These are phyloP conservation scores for Leccinum incarnatum DNA, from an alignment of 768 basidiomycete species.

Conservation along the genomic window DNA sequence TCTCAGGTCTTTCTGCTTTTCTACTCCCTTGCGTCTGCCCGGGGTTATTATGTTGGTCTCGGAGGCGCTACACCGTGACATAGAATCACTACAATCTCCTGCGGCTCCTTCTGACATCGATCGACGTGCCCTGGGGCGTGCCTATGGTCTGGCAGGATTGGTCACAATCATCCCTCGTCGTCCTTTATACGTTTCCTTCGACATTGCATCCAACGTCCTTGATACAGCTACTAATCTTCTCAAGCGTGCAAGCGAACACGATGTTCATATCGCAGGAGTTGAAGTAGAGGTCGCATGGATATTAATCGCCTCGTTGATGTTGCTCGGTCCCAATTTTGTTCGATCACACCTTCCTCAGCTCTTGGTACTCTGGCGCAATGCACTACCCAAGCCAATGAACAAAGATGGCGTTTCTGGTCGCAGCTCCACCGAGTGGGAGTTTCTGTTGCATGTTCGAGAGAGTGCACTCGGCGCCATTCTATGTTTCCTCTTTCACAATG, in stretches of 20 bases:
- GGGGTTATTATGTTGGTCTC: slow-evolving; percentile 73
- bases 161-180: slow-evolving; percentile 83
- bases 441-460: slow-evolving; percentile 88
- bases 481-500: slow-evolving; percentile 83
- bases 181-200: slow-evolving; percentile 93
- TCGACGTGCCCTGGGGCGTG: slow-evolving; percentile 75
- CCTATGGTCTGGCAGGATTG: slow-evolving; percentile 86
- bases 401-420: slow-evolving; percentile 74
- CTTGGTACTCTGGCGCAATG: slow-evolving; percentile 95
- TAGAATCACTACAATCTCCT: slow-evolving; percentile 69
- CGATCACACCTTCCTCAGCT: slow-evolving; percentile 91
- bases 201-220: slow-evolving; percentile 85
- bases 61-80: slow-evolving; percentile 82
- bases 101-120: slow-evolving; percentile 69
- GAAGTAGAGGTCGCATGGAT: slow-evolving; percentile 97
- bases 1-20: slow-evolving; percentile 86
- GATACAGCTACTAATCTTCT: slow-evolving; percentile 89
- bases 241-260: slow-evolving; percentile 89
- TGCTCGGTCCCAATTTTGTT: slow-evolving; percentile 90
- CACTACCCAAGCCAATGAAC: slow-evolving; percentile 89
- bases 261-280: slow-evolving; percentile 73
- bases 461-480: slow-evolving; percentile 86
- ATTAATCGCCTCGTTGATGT: slow-evolving; percentile 84
- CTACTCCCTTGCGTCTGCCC: slow-evolving; percentile 81
- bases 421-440: slow-evolving; percentile 80